Evolutionary conservation across 768 basidiomycete genomes (phyloP).

Genomic region (Calvatia gigantea): DNA sequence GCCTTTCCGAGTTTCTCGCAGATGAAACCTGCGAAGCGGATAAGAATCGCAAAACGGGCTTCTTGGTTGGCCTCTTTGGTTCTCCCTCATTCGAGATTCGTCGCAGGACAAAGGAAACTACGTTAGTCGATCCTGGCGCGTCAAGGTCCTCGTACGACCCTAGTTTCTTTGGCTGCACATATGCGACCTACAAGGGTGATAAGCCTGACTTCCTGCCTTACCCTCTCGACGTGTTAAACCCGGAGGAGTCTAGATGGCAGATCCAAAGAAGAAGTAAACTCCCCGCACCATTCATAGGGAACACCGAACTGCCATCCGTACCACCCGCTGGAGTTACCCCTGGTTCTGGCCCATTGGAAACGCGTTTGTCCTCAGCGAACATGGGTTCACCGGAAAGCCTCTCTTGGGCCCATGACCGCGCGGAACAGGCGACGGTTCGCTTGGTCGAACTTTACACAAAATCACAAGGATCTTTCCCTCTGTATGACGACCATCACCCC

Average conservation of each 20-base stretch:
- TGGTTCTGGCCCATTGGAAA: neutral
- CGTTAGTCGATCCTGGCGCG: conserved; percentile 8
- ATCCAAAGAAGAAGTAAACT: neutral
- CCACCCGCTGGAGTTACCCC: neutral
- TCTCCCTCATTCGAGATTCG: conserved; percentile 44
- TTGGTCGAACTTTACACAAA: conserved; percentile 7
- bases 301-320: neutral
- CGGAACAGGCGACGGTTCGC: conserved; percentile 10
- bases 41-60: conserved; percentile 27
- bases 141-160: neutral
- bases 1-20: neutral
- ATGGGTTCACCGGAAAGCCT: neutral
- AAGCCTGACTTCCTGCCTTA: neutral
- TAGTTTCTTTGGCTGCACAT: conserved; percentile 1
- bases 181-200: neutral
- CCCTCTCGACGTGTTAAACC: neutral
- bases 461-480: neutral
- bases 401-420: conserved; percentile 9
- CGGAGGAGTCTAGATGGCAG: neutral
- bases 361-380: neutral
- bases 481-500: neutral
- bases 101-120: conserved; percentile 17
- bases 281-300: neutral
- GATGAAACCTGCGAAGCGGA: neutral
- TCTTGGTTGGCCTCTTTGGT: conserved; percentile 42